Conservation (phyloP, 352 stramenopile species). For the Globisporangium cystogenes region DNA sequence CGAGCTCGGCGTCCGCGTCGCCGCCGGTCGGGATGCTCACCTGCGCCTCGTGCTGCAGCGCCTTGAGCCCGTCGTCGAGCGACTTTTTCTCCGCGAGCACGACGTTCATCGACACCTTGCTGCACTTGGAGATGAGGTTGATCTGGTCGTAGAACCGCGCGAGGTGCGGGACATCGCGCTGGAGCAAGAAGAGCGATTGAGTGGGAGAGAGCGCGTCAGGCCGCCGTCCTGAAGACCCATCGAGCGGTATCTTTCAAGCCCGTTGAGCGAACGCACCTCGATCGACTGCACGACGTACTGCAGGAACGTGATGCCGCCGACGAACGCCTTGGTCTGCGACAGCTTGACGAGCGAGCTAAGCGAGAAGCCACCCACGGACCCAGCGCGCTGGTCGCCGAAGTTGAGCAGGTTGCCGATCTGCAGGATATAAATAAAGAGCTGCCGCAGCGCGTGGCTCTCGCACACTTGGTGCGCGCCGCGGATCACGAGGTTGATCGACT, state of each 20-base stretch:
- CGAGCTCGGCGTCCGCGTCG: conserved; percentile 30
- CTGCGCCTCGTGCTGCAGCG: conserved; percentile 45
- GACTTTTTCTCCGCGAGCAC: conserved; percentile 67
- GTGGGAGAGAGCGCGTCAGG: neutral
- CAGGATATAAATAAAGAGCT: conserved; percentile 86
- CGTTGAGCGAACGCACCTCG: conserved; percentile 31
- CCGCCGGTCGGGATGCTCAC: conserved; percentile 18
- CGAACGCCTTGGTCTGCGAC: conserved; percentile 84
- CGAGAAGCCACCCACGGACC: conserved; percentile 58
- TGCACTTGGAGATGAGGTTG: conserved; percentile 65
- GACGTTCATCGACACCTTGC: conserved; percentile 60
- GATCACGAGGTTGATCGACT: conserved; percentile 75
- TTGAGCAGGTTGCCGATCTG: conserved; percentile 41
- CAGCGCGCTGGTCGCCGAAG: conserved; percentile 32
- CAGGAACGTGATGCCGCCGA: conserved; percentile 74
- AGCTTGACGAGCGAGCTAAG: conserved; percentile 78
- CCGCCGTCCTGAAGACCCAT: no score
- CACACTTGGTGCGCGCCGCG: conserved; percentile 76
- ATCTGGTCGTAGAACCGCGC: conserved; percentile 75
- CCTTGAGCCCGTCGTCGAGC: conserved; percentile 57
- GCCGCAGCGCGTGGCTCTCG: conserved; percentile 57
- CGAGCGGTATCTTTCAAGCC: no score
- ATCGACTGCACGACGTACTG: conserved; percentile 87
- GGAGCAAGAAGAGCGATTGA: no score
- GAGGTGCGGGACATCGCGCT: conserved; percentile 64